Evolutionary conservation across 139 green algal genomes (phyloP).

Genomic region (Pleodorina starrii): DNA sequence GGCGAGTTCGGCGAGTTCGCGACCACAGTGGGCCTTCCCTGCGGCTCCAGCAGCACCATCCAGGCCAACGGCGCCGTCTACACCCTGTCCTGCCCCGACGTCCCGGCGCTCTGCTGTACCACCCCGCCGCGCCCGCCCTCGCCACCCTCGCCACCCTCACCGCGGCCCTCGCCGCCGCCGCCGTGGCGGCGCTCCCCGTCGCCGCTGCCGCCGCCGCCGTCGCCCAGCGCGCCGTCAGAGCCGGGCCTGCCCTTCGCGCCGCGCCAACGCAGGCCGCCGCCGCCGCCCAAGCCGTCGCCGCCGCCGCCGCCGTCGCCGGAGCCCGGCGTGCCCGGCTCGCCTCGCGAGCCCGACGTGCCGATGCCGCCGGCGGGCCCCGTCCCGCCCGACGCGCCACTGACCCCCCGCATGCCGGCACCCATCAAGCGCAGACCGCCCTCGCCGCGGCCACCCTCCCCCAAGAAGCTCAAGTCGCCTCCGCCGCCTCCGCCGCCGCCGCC

Average conservation of each 20-base stretch:
- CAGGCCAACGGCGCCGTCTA: not conserved
- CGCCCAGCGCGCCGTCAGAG: not conserved
- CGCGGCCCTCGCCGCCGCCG: not conserved
- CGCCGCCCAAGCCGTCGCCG: not conserved
- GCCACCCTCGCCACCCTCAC: constrained; percentile 15
- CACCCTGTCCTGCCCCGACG: not conserved
- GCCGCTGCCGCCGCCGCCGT: constrained; percentile 7
- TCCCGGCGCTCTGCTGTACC: not conserved
- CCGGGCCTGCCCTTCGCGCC: not conserved
- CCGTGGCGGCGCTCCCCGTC: not conserved
- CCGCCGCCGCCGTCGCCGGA: not conserved
- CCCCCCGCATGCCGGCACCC: not conserved
- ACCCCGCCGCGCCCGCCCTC: not conserved
- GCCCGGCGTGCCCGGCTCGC: not conserved
- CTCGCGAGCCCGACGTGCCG: not conserved
- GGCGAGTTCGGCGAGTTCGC: constrained; percentile 34
- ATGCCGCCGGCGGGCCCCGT: not conserved
- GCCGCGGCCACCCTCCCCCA: not conserved
- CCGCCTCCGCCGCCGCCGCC: not conserved
- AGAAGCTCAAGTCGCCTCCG: too few relatives aligned
- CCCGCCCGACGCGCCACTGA: not conserved
- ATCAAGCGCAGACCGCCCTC: not conserved
- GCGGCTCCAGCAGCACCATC: not conserved
- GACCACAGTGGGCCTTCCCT: not conserved
- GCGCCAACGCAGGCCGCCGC: not conserved